Evolutionary conservation across 805 yeast genomes (phyloP), one percentile per base, ranked within the genome.

Genomic region (Spathaspora girioi): DNA sequence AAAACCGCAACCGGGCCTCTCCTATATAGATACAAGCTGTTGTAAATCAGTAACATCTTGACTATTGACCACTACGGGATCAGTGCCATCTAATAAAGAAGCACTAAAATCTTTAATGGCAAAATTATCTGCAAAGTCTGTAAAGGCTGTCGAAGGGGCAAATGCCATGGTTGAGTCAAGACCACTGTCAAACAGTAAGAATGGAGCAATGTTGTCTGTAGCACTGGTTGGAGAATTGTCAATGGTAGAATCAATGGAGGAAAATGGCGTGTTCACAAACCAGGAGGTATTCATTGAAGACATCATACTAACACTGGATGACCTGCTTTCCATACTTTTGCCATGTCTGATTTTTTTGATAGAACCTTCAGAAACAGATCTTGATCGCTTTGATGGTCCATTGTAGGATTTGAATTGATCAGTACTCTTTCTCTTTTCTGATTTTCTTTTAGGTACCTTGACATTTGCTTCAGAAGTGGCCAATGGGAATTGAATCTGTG

Each of bases 11-110:
- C 7, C 27, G n/a, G n/a, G 3, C 19, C 8, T 18, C 23, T 27
- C 27, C 10, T 40, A 46, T 29, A 50, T 46, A 2, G 42, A 45
- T 4, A 50, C 42, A 38, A 38, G 45, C 2, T 40, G 40, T 12
- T 40, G 26, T 38, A 65, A 62, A 51, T 65, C 71, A 48, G 68
- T 63, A n/a, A 63, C 70, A 1, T 66, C 68, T 29, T 58, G 63
- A 47, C 56, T 63, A 32, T 50, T 57, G 32, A 51, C 50, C 42
- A 68, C 58, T 49, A 62, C 63, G 20, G 63, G 62, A 49, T 61
- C 64, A 46, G 59, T 50, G 45, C 49, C 47, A 3, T 48, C 42
- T 18, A 43, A 43, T 26, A 52, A 32, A 17, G 31, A 23, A 46
- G 46, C 38, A 46, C 50, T 56, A 46, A 57, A 51, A 49, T 50